phyloP scores from a whole-genome alignment of 2,329 filamentous ascomycete species.

The Lizonia empirigonia region DNA sequence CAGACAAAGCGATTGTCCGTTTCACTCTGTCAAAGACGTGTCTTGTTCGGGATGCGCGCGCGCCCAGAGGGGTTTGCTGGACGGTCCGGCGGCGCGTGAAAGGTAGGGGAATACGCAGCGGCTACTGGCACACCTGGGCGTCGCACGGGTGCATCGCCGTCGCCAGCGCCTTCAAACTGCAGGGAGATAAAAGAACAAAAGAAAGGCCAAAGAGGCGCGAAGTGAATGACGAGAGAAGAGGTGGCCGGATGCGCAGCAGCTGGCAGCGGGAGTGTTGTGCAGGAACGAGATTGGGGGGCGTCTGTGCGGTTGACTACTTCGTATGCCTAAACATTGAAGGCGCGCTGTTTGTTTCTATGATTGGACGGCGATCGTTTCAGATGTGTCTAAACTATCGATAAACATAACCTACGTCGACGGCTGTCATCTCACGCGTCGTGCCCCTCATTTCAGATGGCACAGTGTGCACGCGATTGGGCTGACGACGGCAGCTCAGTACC shows the following conservation, averaged over 20 bases:
- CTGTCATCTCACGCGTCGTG: conserved; percentile 21
- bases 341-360: conserved; percentile 11
- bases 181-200: conserved; percentile 10
- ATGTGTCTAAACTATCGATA: conserved; percentile 16
- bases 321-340: conserved; percentile 28
- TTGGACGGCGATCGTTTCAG: conserved; percentile 21
- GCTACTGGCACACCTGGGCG: conserved; percentile 10
- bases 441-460: conserved; percentile 23
- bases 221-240: conserved; percentile 15
- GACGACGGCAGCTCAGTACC: not conserved
- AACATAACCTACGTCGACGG: conserved; percentile 22
- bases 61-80: conserved; percentile 3
- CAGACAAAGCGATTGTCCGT: conserved; percentile 1
- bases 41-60: conserved; percentile 1
- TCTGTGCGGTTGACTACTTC: conserved; percentile 14
- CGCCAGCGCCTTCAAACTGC: conserved; percentile 9
- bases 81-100: conserved; percentile 12
- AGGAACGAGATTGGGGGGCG: conserved; percentile 21
- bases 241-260: not conserved
- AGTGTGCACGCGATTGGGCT: conserved; percentile 25
- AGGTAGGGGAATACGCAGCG: conserved; percentile 7
- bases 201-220: conserved; percentile 16
- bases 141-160: conserved; percentile 9
- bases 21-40: not conserved
- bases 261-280: conserved; percentile 10